phyloP scores from a whole-genome alignment of 2,329 filamentous ascomycete genomes.

The Aspergillus fumigatus region DNA sequence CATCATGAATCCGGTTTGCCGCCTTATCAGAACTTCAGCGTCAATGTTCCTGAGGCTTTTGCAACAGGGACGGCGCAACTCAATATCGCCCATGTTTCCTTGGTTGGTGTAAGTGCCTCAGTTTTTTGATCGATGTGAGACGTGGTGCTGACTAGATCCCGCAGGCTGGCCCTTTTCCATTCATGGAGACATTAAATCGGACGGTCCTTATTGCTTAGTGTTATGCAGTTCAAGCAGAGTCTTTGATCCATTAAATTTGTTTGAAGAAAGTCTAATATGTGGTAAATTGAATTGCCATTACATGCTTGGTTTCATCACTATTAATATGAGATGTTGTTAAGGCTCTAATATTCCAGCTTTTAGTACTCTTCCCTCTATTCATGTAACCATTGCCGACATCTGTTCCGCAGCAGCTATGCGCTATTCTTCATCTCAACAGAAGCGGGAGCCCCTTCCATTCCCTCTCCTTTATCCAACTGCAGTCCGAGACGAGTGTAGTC shows the following conservation, averaged over 20 bases:
- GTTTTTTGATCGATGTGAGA: neutral
- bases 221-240: too few species aligned
- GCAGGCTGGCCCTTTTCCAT: slow-evolving; percentile 20
- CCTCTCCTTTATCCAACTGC: neutral
- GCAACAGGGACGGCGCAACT: slow-evolving; percentile 16
- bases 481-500: slow-evolving; percentile 32
- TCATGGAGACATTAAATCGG: slow-evolving; percentile 22
- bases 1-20: slow-evolving; percentile 18
- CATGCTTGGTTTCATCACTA: neutral
- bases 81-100: slow-evolving; percentile 25
- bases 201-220: slow-evolving; percentile 16
- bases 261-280: too few species aligned
- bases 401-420: neutral
- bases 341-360: neutral
- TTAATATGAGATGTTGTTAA: neutral
- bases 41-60: slow-evolving; percentile 19
- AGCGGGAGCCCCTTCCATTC: neutral
- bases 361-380: neutral
- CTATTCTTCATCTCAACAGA: neutral
- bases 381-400: too few species aligned
- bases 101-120: slow-evolving; percentile 26
- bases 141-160: slow-evolving; percentile 2
- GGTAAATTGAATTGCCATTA: neutral
- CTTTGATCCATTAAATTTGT: too few species aligned
- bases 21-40: slow-evolving; percentile 31